Conservation (phyloP, 2,329 filamentous ascomycete genomes). For the Fusarium pilosicola region DNA sequence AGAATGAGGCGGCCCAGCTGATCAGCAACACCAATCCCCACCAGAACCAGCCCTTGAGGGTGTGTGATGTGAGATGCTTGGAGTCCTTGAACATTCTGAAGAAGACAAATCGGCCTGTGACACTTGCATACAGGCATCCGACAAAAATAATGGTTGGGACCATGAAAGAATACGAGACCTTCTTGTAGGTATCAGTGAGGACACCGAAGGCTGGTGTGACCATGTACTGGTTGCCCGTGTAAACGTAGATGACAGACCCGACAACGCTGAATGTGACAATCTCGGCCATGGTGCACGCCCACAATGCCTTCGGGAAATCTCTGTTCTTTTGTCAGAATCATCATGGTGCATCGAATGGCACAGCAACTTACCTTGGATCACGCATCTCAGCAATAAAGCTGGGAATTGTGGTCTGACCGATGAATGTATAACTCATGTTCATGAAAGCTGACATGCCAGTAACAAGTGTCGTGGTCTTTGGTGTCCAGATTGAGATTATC, state of each 20-base stretch:
- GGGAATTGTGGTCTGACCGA: conserved; percentile 91
- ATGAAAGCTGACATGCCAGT: conserved; percentile 86
- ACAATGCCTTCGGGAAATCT: conserved; percentile 92
- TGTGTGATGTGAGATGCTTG: conserved; percentile 82
- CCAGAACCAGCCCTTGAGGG: conserved; percentile 78
- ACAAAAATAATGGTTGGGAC: conserved; percentile 92
- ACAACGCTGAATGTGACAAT: conserved; percentile 86
- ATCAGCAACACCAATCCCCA: conserved; percentile 76
- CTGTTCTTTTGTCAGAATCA: conserved; percentile 45
- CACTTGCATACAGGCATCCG: conserved; percentile 88
- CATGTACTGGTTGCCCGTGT: conserved; percentile 89
- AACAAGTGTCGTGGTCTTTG: conserved; percentile 79
- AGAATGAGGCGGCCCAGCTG: conserved; percentile 84
- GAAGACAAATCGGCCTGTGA: conserved; percentile 89
- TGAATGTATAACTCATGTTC: conserved; percentile 96
- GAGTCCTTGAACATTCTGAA: conserved; percentile 86
- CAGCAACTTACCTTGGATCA: conserved; percentile 58
- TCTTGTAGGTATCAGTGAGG: conserved; percentile 80
- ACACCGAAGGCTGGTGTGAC: conserved; percentile 88
- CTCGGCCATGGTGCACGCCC: conserved; percentile 88
- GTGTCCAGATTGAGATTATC: conserved; percentile 73
- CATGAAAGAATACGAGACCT: conserved; percentile 93
- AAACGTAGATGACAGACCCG: conserved; percentile 82
- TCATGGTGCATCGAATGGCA: not conserved
- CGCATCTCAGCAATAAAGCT: conserved; percentile 97